Evolutionary conservation across 2,329 filamentous ascomycete genomes (phyloP), one percentile per base, ranked within the genome.

Genomic region (Fusarium longipes): DNA sequence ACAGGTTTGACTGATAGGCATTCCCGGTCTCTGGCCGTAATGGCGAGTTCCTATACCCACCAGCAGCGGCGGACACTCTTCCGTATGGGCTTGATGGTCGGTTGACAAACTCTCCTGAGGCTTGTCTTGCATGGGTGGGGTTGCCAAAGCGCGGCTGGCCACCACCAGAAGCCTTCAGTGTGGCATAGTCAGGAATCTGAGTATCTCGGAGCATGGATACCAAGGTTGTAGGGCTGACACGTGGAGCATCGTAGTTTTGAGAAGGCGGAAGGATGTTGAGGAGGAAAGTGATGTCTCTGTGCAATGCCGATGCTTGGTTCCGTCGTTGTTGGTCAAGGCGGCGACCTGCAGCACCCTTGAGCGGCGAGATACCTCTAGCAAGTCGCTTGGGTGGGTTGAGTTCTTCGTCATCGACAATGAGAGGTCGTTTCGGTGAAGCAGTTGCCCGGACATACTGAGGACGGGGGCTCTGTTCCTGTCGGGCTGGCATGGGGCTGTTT

Each of bases 261-360:
- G 91, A 86, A 1, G 87, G 83, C 0, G 93, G 93, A 14, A 96
- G 89, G 63, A 94, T 89, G 68, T 89, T 88, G 12, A 96, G 82
- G 17, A 89, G 74, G 68, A 88, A 89, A 1, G 83, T 87, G 39
- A 89, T 85, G 63, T 88, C 86, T 38, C 92, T 88, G 27, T 95
- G 93, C 35, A 97, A 84, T 1, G 92, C 89, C 4, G 90, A 85
- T 14, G 82, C 81, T 67, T 86, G 86, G 70, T 85, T 88, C 7
- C 89, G 84, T 50, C 88, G 86, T 75, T 93, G 89, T 75, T 96
- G 91, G 73, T 96, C 93, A 22, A 96, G 84, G 33, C 94, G 90
- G 56, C 94, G 90, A 25, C 93, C 93, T 35, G 95, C 93, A 2
- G 93, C 92, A 15, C 93, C 93, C 77, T 98, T 99, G 35, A 98